phyloP scores from a whole-genome alignment of 2,329 filamentous ascomycete genomes.

The Arthroderma uncinatum region DNA sequence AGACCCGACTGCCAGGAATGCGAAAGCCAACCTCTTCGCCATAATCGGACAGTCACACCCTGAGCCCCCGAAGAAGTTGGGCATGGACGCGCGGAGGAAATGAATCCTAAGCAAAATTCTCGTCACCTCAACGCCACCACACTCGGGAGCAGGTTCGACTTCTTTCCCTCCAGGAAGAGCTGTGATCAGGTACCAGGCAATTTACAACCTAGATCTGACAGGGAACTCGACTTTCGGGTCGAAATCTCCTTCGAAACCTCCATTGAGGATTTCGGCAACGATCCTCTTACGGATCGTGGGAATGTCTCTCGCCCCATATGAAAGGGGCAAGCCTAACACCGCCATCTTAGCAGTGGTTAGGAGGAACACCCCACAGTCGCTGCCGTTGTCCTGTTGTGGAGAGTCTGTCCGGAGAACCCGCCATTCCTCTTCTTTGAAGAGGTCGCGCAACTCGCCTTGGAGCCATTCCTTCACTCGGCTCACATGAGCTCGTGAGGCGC shows the following conservation, averaged over 20 bases:
- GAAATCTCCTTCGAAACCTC: slow-evolving; percentile 35
- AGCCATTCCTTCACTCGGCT: slow-evolving; percentile 33
- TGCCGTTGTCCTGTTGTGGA: slow-evolving; percentile 37
- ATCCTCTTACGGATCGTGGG: slow-evolving; percentile 35
- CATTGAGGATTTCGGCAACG: slow-evolving; percentile 38
- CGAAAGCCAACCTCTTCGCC: not conserved
- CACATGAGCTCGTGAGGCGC: slow-evolving; percentile 24
- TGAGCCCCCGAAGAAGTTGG: not conserved
- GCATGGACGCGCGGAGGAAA: not conserved
- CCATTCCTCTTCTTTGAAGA: slow-evolving; percentile 37
- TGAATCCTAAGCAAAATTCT: not conserved
- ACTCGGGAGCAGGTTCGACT: not conserved
- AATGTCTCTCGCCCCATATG: slow-evolving; percentile 33
- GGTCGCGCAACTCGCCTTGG: slow-evolving; percentile 29
- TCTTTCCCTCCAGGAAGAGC: not conserved
- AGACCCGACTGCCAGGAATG: not conserved
- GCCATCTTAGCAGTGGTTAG: slow-evolving; percentile 40
- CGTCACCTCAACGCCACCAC: not conserved
- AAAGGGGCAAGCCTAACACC: slow-evolving; percentile 33
- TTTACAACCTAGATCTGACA: slow-evolving; percentile 14
- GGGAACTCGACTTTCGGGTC: slow-evolving; percentile 16
- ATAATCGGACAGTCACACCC: not conserved
- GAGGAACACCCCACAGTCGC: slow-evolving; percentile 42
- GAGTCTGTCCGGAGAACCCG: slow-evolving; percentile 28
- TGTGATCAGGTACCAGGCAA: slow-evolving; percentile 5